Base-by-base conservation (phyloP, 1,284 basidiomycete species). In the Lignosus rhinocerotis region DNA sequence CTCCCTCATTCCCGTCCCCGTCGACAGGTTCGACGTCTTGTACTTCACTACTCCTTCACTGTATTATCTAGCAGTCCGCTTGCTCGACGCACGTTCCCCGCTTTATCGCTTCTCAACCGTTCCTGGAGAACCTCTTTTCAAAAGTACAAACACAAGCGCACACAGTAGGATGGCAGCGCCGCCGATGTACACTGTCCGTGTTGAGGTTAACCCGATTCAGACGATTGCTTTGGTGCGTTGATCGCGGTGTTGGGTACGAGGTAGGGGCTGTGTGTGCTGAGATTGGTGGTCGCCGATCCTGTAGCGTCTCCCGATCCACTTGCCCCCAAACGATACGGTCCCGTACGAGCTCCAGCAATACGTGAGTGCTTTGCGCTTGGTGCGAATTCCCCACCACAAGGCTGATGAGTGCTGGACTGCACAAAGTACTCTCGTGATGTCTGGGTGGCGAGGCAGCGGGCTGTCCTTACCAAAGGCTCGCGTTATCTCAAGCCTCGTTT, bases 401-500 rank as follows among this genome's bases (percentile, higher is more conserved):
- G 48, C 48, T 50, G 19, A 42, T 32, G 30, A 7, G 2, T 32
- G 11, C 6, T 1, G 31, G 2, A 17, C 36, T 21, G 21, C 46
- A 2, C 33, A 2, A 39, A 84, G 82, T 73, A 83, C 57, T 69
- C 75, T 5, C 69, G 73, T 2, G 79, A 78, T 47, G 73, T 73
- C 11, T 85, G 83, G 81, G 72, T 72, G 38, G 66, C 68, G 14
- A 76, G 83, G 43, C 57, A 82, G 42, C 70, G 75, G 17, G 66
- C 72, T 8, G 72, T 84, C 46, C 69, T 72, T 9, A 69, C 69
- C 19, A 67, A 77, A 25, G 74, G 77, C 11, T 73, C 75, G 11
- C 75, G 72, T 12, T 83, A 79, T 65, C 72, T 77, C 62, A 78
- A 77, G 56, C 79, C 80, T 14, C 59, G 70, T 17, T 73, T 85